Evolutionary conservation across 2,329 filamentous ascomycete species (phyloP).

Genomic region (Cladophialophora bantiana): DNA sequence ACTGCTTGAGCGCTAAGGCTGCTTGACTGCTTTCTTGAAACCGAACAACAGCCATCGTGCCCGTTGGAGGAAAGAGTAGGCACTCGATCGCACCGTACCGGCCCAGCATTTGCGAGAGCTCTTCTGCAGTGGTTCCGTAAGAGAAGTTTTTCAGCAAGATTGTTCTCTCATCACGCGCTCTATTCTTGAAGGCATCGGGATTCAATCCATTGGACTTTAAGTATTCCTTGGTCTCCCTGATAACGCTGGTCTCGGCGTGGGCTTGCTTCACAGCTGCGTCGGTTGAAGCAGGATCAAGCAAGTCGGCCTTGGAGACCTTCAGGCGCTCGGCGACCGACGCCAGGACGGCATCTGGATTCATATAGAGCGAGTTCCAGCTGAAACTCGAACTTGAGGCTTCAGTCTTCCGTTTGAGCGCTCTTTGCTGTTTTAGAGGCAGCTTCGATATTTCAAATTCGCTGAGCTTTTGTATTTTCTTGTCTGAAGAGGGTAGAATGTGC

Average conservation of each 20-base stretch:
- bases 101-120: slow-evolving; percentile 81
- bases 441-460: slow-evolving; percentile 92
- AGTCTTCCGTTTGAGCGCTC: slow-evolving; percentile 82
- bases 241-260: slow-evolving; percentile 92
- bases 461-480: slow-evolving; percentile 80
- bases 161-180: slow-evolving; percentile 81
- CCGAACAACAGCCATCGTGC: slow-evolving; percentile 92
- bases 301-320: slow-evolving; percentile 86
- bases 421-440: slow-evolving; percentile 91
- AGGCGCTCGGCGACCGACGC: slow-evolving; percentile 85
- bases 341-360: slow-evolving; percentile 92
- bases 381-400: slow-evolving; percentile 80
- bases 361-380: slow-evolving; percentile 99
- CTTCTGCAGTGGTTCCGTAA: slow-evolving; percentile 78
- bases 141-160: slow-evolving; percentile 96
- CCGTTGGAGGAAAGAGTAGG: slow-evolving; percentile 89
- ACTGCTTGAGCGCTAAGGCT: slow-evolving; percentile 79
- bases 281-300: slow-evolving; percentile 93
- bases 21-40: slow-evolving; percentile 81
- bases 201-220: slow-evolving; percentile 88
- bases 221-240: slow-evolving; percentile 94
- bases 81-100: slow-evolving; percentile 81
- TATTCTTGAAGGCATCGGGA: slow-evolving; percentile 86
- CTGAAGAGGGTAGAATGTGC: slow-evolving; percentile 84
- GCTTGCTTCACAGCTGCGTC: slow-evolving; percentile 96